Base-by-base conservation (phyloP, 2,329 filamentous ascomycete genomes). In the Aspergillus cejpii region DNA sequence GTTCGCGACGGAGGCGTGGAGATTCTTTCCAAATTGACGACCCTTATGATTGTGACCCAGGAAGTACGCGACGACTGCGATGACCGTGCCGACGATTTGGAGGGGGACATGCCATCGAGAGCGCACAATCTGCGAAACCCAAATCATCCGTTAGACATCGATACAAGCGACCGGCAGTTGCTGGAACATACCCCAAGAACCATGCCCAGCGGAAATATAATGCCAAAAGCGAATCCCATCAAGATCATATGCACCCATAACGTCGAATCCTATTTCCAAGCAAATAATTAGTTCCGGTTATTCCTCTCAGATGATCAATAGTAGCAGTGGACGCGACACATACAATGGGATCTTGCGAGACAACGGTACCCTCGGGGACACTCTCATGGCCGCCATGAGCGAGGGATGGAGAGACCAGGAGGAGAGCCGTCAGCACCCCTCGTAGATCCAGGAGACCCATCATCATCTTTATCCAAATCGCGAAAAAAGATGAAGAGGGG, bases 201-300 rank as follows among this genome's bases (percentile, higher is more conserved):
- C 91, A 98, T 97, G 57, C 92, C 92, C 12, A 87, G 76, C 8
- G 92, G 92, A 61, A 95, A 97, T 47, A 97, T 79, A 56, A 98
- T 76, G 50, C 92, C 92, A 74, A 94, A 97, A 46, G 89, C 81
- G 47, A 92, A 62, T 65, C 83, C 84, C 76, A 95, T 90, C 37
- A 94, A 68, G 48, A 95, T 76, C 60, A 98, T 97, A 69, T 98
- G 92, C 56, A 84, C 76, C 92, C 92, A 98, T 79, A 98, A 69
- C 59, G 82, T 87, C 33, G 83, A 77, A 66, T 97, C 92, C 74
- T 79, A 27, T 10, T n/a, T 20, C 31, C 31, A 17, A 10, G 21
- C 26, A 2, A 19, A 34, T 19, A 28, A 43, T 49, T 39, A 51
- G 51, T 42, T 40, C n/a, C 5, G 8, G 15, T 34, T 20, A 11